Conservation (phyloP, 2,329 filamentous ascomycete species). For the Exophiala mesophila region DNA sequence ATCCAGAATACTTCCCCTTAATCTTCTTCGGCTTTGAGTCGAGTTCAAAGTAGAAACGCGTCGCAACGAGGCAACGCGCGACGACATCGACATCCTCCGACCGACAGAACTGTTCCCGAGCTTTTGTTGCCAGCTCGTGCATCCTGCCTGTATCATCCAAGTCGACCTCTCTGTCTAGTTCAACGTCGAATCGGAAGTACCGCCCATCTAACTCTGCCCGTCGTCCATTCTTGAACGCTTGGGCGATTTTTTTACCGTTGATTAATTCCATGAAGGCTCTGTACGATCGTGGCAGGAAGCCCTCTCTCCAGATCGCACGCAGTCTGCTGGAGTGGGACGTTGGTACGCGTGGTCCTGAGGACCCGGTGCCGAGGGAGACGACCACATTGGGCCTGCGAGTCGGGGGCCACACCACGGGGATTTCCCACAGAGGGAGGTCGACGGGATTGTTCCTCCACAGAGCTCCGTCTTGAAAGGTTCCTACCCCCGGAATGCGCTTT, state of each 20-base stretch:
- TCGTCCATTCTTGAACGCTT: constrained; percentile 11
- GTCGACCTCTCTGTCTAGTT: constrained; percentile 12
- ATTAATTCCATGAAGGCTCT: constrained; percentile 21
- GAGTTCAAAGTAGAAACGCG: constrained; percentile 27
- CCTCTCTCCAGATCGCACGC: constrained; percentile 20
- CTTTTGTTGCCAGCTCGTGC: constrained; percentile 1
- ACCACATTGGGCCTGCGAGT: constrained; percentile 21
- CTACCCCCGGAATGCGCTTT: constrained; percentile 21
- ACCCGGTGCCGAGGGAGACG: constrained; percentile 21
- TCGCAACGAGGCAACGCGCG: constrained; percentile 21
- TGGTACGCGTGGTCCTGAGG: constrained; percentile 11
- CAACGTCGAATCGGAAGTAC: constrained; percentile 24
- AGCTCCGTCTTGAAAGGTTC: constrained; percentile 25
- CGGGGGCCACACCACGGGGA: constrained; percentile 17
- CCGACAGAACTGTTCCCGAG: constrained; percentile 16
- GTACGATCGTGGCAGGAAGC: constrained; percentile 21
- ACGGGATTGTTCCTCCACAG: constrained; percentile 24
- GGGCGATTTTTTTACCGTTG: constrained; percentile 19
- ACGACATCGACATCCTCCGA: constrained; percentile 22
- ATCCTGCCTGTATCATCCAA: neutral
- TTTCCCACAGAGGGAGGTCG: constrained; percentile 21
- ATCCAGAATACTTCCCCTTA: constrained; percentile 18
- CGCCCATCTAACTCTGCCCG: constrained; percentile 13
- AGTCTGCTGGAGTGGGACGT: constrained; percentile 7
- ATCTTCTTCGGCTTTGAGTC: constrained; percentile 14